These are phyloP conservation scores for Populus hybrid DNA, from an alignment of 441 rosid species.

Conservation along the genomic window DNA sequence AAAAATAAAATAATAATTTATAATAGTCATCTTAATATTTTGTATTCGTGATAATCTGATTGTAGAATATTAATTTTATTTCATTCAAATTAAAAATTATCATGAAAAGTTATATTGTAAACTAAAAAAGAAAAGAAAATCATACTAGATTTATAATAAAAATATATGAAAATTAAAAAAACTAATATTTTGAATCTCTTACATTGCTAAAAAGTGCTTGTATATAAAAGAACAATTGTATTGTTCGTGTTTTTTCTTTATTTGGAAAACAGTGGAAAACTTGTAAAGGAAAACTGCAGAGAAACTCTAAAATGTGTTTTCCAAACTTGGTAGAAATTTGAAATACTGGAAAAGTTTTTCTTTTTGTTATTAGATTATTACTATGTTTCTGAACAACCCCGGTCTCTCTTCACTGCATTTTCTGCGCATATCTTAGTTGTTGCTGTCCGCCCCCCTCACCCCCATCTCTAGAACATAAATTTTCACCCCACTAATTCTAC, in stretches of 20 bases:
- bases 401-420: conserved; percentile 4
- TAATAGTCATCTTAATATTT: too few species aligned
- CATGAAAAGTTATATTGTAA: too few species aligned
- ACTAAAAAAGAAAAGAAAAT: too few species aligned
- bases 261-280: too few species aligned
- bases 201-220: not conserved
- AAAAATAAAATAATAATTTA: too few species aligned
- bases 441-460: not conserved
- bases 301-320: not conserved
- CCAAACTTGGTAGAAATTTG: too few species aligned
- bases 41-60: too few species aligned
- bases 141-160: too few species aligned
- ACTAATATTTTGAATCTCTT: not conserved
- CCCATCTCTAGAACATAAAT: not conserved
- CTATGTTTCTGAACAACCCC: not conserved
- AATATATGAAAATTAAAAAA: too few species aligned
- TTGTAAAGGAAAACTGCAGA: not conserved
- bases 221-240: not conserved
- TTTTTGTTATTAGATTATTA: not conserved
- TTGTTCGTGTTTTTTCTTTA: not conserved
- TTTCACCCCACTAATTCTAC: not conserved
- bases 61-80: too few species aligned
- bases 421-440: not conserved
- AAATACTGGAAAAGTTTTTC: not conserved
- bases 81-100: too few species aligned